Conservation (phyloP, 495 filamentous ascomycete genomes). For the Penicillium canescens region DNA sequence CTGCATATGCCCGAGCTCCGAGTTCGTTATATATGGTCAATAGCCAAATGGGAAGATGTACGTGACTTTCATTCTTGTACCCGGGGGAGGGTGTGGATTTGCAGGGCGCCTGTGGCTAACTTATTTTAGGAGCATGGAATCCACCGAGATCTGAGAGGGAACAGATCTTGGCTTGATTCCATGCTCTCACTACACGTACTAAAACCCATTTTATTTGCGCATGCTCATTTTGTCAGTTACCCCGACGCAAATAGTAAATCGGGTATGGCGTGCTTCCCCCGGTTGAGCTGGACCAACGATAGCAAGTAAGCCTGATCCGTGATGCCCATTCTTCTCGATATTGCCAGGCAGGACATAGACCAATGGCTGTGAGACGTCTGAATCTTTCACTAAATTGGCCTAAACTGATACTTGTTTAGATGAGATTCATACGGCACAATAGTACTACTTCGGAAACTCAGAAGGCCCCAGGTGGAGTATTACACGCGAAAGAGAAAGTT, state of each 20-base stretch:
- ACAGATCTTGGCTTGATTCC: not conserved
- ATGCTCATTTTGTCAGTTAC: constrained; percentile 3
- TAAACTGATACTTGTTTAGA: constrained; percentile 3
- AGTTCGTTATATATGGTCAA: constrained; percentile 4
- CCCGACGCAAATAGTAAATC: not conserved
- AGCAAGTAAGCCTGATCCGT: constrained; percentile 1
- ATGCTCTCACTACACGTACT: not conserved
- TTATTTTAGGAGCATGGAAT: not conserved
- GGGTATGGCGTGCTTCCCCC: not conserved
- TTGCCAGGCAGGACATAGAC: constrained; percentile 3
- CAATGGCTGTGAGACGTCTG: not conserved
- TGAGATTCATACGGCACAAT: not conserved
- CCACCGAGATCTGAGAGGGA: not conserved
- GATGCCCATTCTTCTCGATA: not conserved
- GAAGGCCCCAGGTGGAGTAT: not conserved
- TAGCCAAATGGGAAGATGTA: not conserved
- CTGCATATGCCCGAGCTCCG: not conserved
- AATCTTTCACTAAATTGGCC: not conserved
- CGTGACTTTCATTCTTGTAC: not conserved
- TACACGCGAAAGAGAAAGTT: not conserved
- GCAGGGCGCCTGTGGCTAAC: constrained; percentile 1
- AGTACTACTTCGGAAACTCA: not conserved
- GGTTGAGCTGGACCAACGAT: constrained; percentile 3
- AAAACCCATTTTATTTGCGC: not conserved
- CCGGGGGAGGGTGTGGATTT: constrained; percentile 1